Evolutionary conservation across 2,329 filamentous ascomycete genomes (phyloP).

Genomic region (Berkeleyomyces rouxiae): DNA sequence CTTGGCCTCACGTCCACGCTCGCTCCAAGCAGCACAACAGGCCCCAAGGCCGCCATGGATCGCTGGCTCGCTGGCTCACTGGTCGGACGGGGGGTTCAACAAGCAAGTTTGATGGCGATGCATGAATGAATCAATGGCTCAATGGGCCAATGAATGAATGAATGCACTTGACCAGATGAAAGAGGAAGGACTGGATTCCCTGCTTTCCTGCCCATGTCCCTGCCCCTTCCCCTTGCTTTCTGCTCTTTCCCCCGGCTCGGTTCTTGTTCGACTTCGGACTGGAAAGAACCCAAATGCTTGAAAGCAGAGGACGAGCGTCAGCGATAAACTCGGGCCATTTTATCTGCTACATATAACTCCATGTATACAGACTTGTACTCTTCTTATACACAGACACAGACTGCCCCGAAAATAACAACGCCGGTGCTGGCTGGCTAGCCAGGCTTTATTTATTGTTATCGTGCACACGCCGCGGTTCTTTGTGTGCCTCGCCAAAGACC

Average conservation of each 20-base stretch:
- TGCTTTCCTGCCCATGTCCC: background rate
- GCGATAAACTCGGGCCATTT: no score
- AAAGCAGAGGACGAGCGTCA: background rate
- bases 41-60: background rate
- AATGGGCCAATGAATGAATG: background rate
- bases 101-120: background rate
- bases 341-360: no score
- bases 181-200: background rate
- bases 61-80: background rate
- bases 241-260: background rate
- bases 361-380: no score
- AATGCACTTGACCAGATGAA: background rate
- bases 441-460: no score
- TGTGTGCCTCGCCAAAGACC: no score
- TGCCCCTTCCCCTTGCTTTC: background rate
- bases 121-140: background rate
- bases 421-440: no score
- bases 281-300: background rate
- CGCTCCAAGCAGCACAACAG: background rate
- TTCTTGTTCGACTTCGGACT: background rate
- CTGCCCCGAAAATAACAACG: no score
- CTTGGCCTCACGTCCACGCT: background rate
- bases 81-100: no score
- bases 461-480: no score
- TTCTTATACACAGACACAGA: no score